Conservation (phyloP, 306 rosid species). For the Oemleria cerasiformis region DNA sequence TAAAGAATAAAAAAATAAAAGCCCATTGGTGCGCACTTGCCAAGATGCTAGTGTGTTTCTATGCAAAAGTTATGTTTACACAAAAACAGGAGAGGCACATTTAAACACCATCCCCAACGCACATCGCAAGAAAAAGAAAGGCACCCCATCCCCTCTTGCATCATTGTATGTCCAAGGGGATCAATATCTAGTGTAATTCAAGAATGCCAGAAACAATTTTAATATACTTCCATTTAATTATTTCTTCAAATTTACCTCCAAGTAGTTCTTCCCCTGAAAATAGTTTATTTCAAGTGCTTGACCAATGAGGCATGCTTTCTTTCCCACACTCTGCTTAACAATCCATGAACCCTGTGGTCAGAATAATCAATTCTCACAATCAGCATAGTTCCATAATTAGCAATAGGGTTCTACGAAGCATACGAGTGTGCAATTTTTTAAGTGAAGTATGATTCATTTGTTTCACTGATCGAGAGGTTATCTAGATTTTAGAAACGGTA, state of each 20-base stretch:
- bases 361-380: not conserved
- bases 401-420: not conserved
- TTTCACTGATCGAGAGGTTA: not conserved
- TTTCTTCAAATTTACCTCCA: conserved; percentile 52
- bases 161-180: not conserved
- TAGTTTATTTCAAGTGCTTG: conserved; percentile 72
- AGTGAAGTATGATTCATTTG: no score
- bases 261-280: conserved; percentile 70
- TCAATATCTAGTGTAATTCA: not conserved
- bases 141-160: not conserved
- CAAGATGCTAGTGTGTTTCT: no score
- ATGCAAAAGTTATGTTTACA: not conserved
- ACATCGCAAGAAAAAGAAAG: not conserved
- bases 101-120: not conserved
- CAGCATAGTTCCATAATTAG: no score
- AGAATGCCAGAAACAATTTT: not conserved
- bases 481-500: not conserved
- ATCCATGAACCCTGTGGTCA: conserved; percentile 87
- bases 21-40: no score
- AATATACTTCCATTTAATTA: not conserved
- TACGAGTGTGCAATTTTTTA: not conserved
- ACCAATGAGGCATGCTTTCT: conserved; percentile 80
- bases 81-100: not conserved
- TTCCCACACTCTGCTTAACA: conserved; percentile 93
- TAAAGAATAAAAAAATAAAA: no score